A percentile compares a stretch with the other conserved stretches of the same genome.
Conservation (phyloP, 1,284 basidiomycete species). For the Filobasidium uniguttulatum region DNA sequence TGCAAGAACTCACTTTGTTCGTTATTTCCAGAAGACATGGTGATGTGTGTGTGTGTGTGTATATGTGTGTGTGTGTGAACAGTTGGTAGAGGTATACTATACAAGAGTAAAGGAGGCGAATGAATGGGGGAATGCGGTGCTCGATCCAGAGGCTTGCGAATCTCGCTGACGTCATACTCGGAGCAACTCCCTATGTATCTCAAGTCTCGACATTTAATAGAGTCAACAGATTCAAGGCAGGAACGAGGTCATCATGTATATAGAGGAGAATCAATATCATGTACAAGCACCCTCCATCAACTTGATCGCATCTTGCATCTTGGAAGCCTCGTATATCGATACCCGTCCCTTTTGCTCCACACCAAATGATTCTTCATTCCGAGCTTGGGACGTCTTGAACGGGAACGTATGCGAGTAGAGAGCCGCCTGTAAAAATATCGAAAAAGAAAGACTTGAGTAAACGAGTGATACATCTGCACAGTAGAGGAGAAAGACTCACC, state of each 20-base stretch:
- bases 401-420: constrained; percentile 50
- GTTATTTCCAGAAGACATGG: not conserved
- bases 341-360: constrained; percentile 62
- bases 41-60: too few relatives aligned
- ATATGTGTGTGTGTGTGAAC: too few relatives aligned
- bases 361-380: constrained; percentile 62
- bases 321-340: constrained; percentile 47
- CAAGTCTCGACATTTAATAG: too few relatives aligned
- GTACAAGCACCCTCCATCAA: constrained; percentile 33
- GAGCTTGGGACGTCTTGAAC: constrained; percentile 49
- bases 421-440: constrained; percentile 43
- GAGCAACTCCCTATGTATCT: too few relatives aligned
- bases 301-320: constrained; percentile 30
- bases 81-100: too few relatives aligned
- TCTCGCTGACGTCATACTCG: too few relatives aligned
- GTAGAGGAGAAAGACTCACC: constrained; percentile 37
- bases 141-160: too few relatives aligned
- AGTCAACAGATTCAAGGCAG: too few relatives aligned
- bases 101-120: too few relatives aligned
- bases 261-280: too few relatives aligned
- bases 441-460: not conserved
- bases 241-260: too few relatives aligned
- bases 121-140: too few relatives aligned
- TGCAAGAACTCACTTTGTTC: not conserved
- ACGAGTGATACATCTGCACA: not conserved